Base-by-base conservation (phyloP, 1,284 basidiomycete species). In the Ganoderma resinaceum region DNA sequence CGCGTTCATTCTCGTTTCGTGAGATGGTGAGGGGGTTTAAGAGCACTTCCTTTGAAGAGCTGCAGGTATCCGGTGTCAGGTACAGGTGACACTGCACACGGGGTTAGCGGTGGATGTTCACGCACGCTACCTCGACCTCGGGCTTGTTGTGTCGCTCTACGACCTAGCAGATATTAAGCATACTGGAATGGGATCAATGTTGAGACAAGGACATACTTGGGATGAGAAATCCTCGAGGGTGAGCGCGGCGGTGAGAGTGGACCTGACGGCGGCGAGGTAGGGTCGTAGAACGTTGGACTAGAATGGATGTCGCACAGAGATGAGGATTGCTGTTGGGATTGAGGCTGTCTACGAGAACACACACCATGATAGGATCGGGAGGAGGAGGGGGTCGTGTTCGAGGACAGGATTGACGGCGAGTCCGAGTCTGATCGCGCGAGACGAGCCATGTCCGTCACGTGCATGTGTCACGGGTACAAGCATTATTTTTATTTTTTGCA, bases 171-270 rank as follows among this genome's bases (percentile, higher is more conserved):
- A 69, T 55, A 72, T 74, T 72, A 66, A 67, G 67, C 55, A 37
- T n/a, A 62, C 58, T 55, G 53, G 52, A 43, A 57, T 29, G 29
- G 40, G 20, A 11, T 55, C 68, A 52, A 61, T 57, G 40, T 67
- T 57, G 63, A 38, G 62, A 53, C 37, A 53, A 31, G 18, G 40
- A 75, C 78, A 74, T 79, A 95, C 95, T 88, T 99, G 97, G 8
- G 96, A 98, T 52, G 95, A 90, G 84, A 99, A 99, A 87, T 98
- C 96, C 84, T 98, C 94, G 65, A 99, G 86, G 0, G 97, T 98
- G 74, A 99, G 86, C 1, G 98, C 97, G n/a, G 97, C 97, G 6
- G 97, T 99, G 65, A 99, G 86, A 16, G 97, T 97, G 12, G 95
- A 95, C 72, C 98, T 88, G 63, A 99, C 97, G 43, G 97, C 97